These are phyloP conservation scores for Beauveria rudraprayagi DNA, from an alignment of 2,329 filamentous ascomycete species.

Conservation along the genomic window DNA sequence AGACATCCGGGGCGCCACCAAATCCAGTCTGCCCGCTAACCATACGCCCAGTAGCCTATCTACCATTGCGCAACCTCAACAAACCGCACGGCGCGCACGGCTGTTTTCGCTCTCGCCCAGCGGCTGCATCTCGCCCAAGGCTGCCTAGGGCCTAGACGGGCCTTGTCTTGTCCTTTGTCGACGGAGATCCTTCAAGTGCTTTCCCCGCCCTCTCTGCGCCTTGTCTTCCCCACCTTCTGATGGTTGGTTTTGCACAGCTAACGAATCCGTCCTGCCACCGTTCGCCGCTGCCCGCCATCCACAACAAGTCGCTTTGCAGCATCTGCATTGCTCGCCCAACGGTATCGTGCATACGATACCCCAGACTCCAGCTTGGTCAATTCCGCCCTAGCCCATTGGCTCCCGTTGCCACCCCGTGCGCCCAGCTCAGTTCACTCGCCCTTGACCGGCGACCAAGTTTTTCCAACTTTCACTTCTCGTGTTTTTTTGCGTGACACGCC, in stretches of 20 bases:
- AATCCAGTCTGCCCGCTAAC: background rate
- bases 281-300: background rate
- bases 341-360: background rate
- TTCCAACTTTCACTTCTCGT: background rate
- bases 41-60: background rate
- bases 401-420: background rate
- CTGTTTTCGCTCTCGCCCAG: background rate
- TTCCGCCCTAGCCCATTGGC: slow-evolving; percentile 3
- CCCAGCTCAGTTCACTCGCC: background rate
- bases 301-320: background rate
- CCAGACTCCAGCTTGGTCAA: background rate
- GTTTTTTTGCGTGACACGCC: background rate
- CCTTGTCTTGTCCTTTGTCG: slow-evolving; percentile 1
- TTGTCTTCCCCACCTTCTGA: background rate
- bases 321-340: background rate
- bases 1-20: background rate
- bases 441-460: background rate
- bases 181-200: background rate
- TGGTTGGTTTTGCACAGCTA: background rate
- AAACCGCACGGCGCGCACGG: background rate
- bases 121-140: background rate
- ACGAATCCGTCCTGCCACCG: background rate
- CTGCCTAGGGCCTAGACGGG: background rate
- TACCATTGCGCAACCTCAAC: background rate
- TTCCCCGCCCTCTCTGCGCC: slow-evolving; percentile 2